phyloP scores from a whole-genome alignment of 495 filamentous ascomycete genomes.

The Clohesyomyces aquaticus region DNA sequence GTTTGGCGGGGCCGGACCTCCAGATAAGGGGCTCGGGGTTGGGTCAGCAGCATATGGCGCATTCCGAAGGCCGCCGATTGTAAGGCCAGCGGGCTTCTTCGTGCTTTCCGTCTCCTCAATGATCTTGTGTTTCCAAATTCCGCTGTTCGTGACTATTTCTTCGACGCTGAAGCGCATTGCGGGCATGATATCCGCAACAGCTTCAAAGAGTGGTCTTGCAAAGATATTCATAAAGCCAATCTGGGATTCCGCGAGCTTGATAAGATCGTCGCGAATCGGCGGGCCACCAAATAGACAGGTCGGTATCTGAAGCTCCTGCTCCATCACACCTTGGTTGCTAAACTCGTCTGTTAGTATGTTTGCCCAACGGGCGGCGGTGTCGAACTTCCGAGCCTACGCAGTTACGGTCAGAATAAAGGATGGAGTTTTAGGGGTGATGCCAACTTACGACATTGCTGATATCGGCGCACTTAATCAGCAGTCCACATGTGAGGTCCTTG shows the following conservation, averaged over 20 bases:
- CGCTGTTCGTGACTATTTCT: conserved; percentile 75
- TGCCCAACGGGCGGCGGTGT: conserved; percentile 83
- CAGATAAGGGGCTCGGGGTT: conserved; percentile 35
- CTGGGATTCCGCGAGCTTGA: conserved; percentile 83
- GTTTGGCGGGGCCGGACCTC: conserved; percentile 12
- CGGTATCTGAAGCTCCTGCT: conserved; percentile 80
- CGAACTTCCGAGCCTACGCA: conserved; percentile 76
- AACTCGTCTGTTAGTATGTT: conserved; percentile 92
- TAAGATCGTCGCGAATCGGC: conserved; percentile 77
- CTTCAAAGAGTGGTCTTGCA: conserved; percentile 86
- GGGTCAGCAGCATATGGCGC: conserved; percentile 22
- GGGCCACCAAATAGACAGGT: conserved; percentile 82
- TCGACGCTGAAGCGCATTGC: conserved; percentile 79
- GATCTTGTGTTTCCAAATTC: conserved; percentile 70
- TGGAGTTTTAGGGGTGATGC: neutral
- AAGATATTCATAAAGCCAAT: conserved; percentile 96
- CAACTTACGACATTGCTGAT: conserved; percentile 89
- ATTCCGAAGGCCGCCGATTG: conserved; percentile 17
- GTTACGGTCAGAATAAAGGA: conserved; percentile 46
- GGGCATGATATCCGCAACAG: conserved; percentile 80
- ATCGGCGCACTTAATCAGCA: conserved; percentile 97
- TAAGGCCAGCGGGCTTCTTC: conserved; percentile 18
- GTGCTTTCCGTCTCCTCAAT: conserved; percentile 52
- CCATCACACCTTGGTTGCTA: conserved; percentile 88
- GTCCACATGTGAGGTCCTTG: conserved; percentile 76